Percentiles rank a stretch among this genome's conserved stretches.
Evolutionary conservation across 495 filamentous ascomycete species (phyloP).

Genomic region (Aspergillus kassunensis): DNA sequence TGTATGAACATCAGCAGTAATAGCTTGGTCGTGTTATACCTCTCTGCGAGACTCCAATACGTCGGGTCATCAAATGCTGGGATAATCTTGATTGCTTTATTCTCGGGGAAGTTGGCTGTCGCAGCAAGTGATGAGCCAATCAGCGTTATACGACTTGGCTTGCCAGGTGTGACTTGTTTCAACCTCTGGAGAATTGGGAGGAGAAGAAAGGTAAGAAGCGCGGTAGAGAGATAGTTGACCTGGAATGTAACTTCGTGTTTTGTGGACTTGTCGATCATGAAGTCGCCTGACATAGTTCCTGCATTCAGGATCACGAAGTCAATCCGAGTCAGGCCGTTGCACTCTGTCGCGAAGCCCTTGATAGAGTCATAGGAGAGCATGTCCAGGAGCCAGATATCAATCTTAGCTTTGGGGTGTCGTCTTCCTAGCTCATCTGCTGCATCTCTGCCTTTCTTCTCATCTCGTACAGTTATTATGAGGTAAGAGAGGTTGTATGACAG

Average conservation of each 20-base stretch:
- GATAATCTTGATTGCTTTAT: not conserved
- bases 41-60: not conserved
- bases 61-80: not conserved
- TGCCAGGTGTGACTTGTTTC: not conserved
- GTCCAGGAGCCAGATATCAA: not conserved
- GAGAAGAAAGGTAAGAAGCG: not conserved
- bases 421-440: not conserved
- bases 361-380: not conserved
- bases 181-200: not conserved
- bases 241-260: not conserved
- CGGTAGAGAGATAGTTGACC: not conserved
- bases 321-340: not conserved
- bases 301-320: not conserved
- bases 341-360: not conserved
- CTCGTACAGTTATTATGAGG: not conserved
- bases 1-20: not conserved
- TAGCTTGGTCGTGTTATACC: not conserved
- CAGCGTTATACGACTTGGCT: not conserved
- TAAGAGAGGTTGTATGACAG: not conserved
- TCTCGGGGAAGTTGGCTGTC: not conserved
- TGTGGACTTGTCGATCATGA: not conserved
- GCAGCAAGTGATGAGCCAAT: not conserved
- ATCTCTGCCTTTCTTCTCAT: not conserved
- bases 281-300: not conserved
- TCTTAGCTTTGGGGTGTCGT: not conserved